phyloP scores from a whole-genome alignment of 352 stramenopile genomes.

The Plasmopara muralis region DNA sequence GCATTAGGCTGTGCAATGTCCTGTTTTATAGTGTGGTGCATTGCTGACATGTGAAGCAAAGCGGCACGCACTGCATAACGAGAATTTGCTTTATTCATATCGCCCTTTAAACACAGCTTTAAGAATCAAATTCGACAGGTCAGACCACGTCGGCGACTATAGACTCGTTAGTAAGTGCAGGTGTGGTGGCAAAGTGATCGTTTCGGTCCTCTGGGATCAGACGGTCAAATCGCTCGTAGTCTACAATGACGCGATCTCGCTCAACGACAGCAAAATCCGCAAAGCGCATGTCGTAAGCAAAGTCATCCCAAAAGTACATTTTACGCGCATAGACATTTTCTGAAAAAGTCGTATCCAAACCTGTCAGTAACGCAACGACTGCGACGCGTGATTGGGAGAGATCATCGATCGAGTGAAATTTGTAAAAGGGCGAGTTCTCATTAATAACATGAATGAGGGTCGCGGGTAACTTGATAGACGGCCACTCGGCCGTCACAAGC shows the following conservation, averaged over 20 bases:
- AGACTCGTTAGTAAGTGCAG: constrained; percentile 16
- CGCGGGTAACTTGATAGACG: constrained; percentile 73
- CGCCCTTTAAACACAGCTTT: too few species aligned
- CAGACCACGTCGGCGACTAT: constrained; percentile 16
- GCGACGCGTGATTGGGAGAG: constrained; percentile 64
- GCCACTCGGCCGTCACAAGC: constrained; percentile 71
- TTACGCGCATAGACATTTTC: constrained; percentile 84
- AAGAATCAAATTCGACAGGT: background rate
- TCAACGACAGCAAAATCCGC: constrained; percentile 69
- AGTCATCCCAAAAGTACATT: constrained; percentile 88
- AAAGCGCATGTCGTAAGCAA: constrained; percentile 72
- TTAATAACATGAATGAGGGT: constrained; percentile 83
- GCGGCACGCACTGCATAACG: too few species aligned
- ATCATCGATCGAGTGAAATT: constrained; percentile 65
- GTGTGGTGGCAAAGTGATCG: constrained; percentile 21
- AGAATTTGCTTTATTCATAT: too few species aligned
- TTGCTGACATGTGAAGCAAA: too few species aligned
- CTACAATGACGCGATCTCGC: constrained; percentile 54
- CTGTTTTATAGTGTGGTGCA: too few species aligned
- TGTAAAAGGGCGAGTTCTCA: constrained; percentile 70
- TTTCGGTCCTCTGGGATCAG: constrained; percentile 34
- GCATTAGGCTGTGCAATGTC: too few species aligned
- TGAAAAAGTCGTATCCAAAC: constrained; percentile 78
- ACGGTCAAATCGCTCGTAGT: constrained; percentile 63
- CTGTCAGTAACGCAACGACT: constrained; percentile 71